phyloP scores from a whole-genome alignment of 148 eudicot species.

The Rhododendron griersonianum region DNA sequence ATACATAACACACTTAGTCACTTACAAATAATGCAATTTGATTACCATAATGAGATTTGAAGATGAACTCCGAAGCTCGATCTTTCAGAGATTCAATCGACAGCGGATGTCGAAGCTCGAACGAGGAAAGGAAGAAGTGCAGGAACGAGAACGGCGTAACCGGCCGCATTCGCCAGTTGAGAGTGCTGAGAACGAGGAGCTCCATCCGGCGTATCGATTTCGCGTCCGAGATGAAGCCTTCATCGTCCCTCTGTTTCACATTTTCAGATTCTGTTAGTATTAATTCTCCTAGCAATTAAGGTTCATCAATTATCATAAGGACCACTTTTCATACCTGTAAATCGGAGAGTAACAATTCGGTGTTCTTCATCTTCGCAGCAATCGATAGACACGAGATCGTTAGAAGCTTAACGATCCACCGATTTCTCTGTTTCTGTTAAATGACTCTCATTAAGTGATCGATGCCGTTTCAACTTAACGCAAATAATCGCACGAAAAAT shows the following conservation, averaged over 20 bases:
- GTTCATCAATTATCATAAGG: too few species aligned
- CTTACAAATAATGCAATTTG: neutral
- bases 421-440: slow-evolving; percentile 12
- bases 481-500: neutral
- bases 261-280: neutral
- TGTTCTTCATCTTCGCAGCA: slow-evolving; percentile 31
- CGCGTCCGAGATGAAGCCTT: slow-evolving; percentile 21
- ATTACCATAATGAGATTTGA: slow-evolving; percentile 23
- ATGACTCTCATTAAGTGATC: neutral
- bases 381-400: slow-evolving; percentile 24
- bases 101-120: slow-evolving; percentile 14
- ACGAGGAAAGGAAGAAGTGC: slow-evolving; percentile 18
- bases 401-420: slow-evolving; percentile 24
- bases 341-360: slow-evolving; percentile 5
- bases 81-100: slow-evolving; percentile 11
- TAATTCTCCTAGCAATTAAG: neutral
- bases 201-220: slow-evolving; percentile 28
- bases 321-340: slow-evolving; percentile 20
- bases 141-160: slow-evolving; percentile 35
- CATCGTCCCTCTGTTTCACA: slow-evolving; percentile 11
- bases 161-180: slow-evolving; percentile 35
- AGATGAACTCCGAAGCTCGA: slow-evolving; percentile 28
- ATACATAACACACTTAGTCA: too few species aligned
- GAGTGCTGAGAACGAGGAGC: slow-evolving; percentile 23
- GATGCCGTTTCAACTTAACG: neutral